Conservation (phyloP, 2,329 filamentous ascomycete genomes). For the Arthroderma sp. region DNA sequence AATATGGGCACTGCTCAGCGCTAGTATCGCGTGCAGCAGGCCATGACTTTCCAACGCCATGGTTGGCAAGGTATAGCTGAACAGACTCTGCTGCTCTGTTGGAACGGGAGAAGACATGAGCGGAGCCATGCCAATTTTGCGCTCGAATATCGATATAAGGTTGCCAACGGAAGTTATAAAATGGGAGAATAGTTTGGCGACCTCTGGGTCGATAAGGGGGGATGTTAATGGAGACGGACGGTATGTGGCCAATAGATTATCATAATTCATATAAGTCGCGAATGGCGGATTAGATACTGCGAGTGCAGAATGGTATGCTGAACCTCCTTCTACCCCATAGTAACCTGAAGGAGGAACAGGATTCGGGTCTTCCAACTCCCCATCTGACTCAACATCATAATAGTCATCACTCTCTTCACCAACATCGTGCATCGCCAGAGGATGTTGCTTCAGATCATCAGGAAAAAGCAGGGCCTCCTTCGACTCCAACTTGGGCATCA, state of each 20-base stretch:
- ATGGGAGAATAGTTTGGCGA: conserved; percentile 75
- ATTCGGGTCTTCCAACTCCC: conserved; percentile 38
- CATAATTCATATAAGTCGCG: conserved; percentile 37
- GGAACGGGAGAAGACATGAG: conserved; percentile 55
- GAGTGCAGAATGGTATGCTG: conserved; percentile 29
- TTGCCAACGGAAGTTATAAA: conserved; percentile 84
- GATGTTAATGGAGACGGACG: conserved; percentile 52
- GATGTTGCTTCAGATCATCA: background rate
- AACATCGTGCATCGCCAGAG: conserved; percentile 5
- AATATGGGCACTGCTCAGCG: conserved; percentile 75
- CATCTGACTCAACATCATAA: conserved; percentile 51
- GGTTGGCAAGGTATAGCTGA: conserved; percentile 69
- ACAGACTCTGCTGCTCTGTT: conserved; percentile 46
- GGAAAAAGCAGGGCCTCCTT: background rate
- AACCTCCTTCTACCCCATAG: conserved; percentile 33
- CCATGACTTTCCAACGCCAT: conserved; percentile 76
- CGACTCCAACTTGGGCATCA: conserved; percentile 5
- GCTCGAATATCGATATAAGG: conserved; percentile 75
- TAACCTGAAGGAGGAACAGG: conserved; percentile 19
- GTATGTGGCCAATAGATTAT: conserved; percentile 50
- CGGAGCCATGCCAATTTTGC: conserved; percentile 62
- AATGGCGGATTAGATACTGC: conserved; percentile 24
- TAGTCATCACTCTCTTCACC: conserved; percentile 49
- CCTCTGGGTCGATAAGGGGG: conserved; percentile 68
- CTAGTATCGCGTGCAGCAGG: conserved; percentile 80